phyloP scores from a whole-genome alignment of 2,329 filamentous ascomycete genomes.

The Botryosphaeria dothidea region DNA sequence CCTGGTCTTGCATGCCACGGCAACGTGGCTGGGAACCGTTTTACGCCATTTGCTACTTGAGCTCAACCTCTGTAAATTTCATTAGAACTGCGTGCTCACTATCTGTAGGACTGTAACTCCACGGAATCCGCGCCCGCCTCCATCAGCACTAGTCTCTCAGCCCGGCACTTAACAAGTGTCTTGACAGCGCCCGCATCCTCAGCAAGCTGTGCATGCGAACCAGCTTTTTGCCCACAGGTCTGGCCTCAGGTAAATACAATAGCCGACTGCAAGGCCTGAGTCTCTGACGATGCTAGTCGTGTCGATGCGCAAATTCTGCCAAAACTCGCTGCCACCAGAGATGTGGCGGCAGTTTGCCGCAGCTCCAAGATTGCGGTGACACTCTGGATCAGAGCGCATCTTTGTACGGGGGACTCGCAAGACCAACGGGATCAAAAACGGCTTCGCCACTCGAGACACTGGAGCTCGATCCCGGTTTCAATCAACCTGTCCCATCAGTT shows the following conservation, averaged over 20 bases:
- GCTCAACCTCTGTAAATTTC: background rate
- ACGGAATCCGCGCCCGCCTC: background rate
- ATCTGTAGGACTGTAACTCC: background rate
- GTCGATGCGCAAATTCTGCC: background rate
- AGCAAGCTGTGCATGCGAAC: background rate
- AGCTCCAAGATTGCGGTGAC: conserved; percentile 1
- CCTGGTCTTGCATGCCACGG: background rate
- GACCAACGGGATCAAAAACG: background rate
- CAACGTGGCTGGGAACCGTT: background rate
- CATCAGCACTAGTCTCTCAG: too few relatives aligned
- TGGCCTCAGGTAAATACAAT: background rate
- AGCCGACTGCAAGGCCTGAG: too few relatives aligned
- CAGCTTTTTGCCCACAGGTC: background rate
- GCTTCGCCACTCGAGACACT: background rate
- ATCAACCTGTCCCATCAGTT: background rate
- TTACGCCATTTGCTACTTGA: background rate
- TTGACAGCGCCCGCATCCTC: background rate
- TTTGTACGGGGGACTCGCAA: background rate
- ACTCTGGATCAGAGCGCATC: background rate
- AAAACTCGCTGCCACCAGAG: background rate
- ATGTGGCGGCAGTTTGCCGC: background rate
- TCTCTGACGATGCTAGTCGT: background rate
- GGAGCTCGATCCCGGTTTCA: background rate
- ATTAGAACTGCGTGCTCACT: background rate
- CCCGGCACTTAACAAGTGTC: background rate